Conservation (phyloP, 1,139 yeast species). For the Saccharomyces hybrid region DNA sequence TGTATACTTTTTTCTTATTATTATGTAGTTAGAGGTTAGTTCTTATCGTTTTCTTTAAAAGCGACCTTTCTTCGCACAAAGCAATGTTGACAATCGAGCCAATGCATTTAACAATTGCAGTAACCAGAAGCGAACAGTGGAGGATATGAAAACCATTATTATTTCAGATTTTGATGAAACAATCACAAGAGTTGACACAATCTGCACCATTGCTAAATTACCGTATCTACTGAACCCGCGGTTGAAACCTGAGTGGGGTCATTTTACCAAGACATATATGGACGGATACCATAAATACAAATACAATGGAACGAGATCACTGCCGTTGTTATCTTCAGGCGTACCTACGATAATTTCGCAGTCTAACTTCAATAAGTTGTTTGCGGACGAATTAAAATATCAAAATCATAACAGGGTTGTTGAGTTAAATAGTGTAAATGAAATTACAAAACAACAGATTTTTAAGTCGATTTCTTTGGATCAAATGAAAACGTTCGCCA, state of each 20-base stretch:
- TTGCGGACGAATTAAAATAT: constrained; percentile 13
- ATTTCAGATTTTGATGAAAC: constrained; percentile 32
- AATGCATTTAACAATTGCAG: neutral
- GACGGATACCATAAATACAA: neutral
- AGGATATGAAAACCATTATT: constrained; percentile 13
- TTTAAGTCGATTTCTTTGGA: constrained; percentile 17
- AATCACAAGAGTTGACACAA: constrained; percentile 27
- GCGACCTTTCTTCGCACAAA: neutral
- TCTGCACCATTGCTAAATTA: constrained; percentile 17
- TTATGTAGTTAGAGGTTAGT: neutral
- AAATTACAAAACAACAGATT: constrained; percentile 15
- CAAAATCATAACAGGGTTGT: constrained; percentile 16
- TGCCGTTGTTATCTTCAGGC: neutral
- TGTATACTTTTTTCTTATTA: neutral
- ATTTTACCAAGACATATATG: constrained; percentile 21
- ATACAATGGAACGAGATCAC: neutral
- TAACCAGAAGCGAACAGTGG: neutral
- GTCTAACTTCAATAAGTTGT: constrained; percentile 6
- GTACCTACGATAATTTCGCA: constrained; percentile 1
- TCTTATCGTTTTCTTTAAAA: neutral
- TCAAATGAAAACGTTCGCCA: constrained; percentile 14
- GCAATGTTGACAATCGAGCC: neutral
- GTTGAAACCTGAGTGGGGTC: constrained; percentile 22
- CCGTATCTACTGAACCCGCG: constrained; percentile 17
- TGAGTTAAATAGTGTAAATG: constrained; percentile 23